These are phyloP conservation scores for Chamaenerion angustifolium DNA, from an alignment of 345 rosid species.

Conservation along the genomic window DNA sequence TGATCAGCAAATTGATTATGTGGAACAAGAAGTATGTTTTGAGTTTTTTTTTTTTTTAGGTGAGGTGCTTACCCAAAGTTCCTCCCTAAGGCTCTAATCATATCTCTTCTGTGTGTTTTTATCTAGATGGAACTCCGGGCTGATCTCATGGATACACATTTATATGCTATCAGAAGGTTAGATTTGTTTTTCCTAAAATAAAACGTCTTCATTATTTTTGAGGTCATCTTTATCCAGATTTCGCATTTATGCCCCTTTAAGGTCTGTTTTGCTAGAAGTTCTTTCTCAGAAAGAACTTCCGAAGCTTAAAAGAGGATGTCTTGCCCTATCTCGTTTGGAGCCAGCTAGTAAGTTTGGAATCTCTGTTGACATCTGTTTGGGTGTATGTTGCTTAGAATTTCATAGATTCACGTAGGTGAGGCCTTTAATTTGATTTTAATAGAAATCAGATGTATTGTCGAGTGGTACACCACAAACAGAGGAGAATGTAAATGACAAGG, in stretches of 20 bases:
- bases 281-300: slow-evolving; percentile 52
- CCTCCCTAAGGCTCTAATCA: slow-evolving; percentile 1
- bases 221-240: slow-evolving; percentile 1
- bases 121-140: slow-evolving; percentile 78
- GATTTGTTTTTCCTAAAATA: slow-evolving; percentile 5
- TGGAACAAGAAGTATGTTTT: too few species aligned
- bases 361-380: slow-evolving; percentile 5
- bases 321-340: slow-evolving; percentile 85
- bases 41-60: not conserved
- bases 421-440: slow-evolving; percentile 9
- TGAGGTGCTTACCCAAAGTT: not conserved
- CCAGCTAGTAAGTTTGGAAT: slow-evolving; percentile 69
- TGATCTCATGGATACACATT: slow-evolving; percentile 94
- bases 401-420: not conserved
- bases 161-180: slow-evolving; percentile 96
- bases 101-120: slow-evolving; percentile 10
- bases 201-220: not conserved
- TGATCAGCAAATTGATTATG: too few species aligned
- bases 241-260: slow-evolving; percentile 12
- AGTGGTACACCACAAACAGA: slow-evolving; percentile 37
- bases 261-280: slow-evolving; percentile 70
- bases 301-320: slow-evolving; percentile 71
- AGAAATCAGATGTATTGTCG: slow-evolving; percentile 53
- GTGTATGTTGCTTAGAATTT: not conserved
- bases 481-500: slow-evolving; percentile 59